phyloP scores from a whole-genome alignment of 345 rosid genomes.

The Raphanus sativus region DNA sequence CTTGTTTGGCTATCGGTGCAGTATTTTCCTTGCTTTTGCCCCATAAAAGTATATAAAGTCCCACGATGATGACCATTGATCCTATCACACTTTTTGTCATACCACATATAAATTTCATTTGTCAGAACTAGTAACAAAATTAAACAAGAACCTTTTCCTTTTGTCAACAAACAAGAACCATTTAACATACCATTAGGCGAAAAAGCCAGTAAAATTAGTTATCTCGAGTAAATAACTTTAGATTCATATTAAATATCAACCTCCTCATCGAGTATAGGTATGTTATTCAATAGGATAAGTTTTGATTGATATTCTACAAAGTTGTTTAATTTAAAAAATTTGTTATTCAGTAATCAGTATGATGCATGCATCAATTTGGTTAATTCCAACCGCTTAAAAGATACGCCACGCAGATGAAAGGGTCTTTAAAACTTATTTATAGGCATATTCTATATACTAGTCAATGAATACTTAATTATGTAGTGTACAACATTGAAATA shows the following conservation, averaged over 20 bases:
- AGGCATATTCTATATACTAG: conserved; percentile 8
- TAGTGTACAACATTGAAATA: background rate
- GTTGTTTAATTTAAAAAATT: background rate
- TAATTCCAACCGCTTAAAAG: conserved; percentile 1
- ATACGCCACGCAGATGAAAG: conserved; percentile 7
- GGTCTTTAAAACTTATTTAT: background rate
- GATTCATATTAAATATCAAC: background rate
- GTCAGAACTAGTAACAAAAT: conserved; percentile 9
- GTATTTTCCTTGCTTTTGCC: conserved; percentile 64
- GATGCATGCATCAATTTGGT: conserved; percentile 5
- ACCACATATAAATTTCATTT: background rate
- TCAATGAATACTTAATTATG: background rate
- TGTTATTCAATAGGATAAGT: background rate
- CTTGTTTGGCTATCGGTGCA: conserved; percentile 40
- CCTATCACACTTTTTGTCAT: conserved; percentile 59
- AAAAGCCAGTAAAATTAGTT: background rate
- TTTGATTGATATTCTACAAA: background rate
- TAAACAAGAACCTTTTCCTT: background rate
- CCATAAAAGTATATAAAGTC: conserved; percentile 76
- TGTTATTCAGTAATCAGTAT: conserved; percentile 1
- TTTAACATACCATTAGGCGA: background rate
- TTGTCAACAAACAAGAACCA: background rate
- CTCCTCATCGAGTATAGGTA: background rate
- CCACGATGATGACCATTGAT: conserved; percentile 59
- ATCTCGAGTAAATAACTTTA: background rate